Conservation (phyloP, 2,329 filamentous ascomycete genomes). For the Cordyceps farinosa region DNA sequence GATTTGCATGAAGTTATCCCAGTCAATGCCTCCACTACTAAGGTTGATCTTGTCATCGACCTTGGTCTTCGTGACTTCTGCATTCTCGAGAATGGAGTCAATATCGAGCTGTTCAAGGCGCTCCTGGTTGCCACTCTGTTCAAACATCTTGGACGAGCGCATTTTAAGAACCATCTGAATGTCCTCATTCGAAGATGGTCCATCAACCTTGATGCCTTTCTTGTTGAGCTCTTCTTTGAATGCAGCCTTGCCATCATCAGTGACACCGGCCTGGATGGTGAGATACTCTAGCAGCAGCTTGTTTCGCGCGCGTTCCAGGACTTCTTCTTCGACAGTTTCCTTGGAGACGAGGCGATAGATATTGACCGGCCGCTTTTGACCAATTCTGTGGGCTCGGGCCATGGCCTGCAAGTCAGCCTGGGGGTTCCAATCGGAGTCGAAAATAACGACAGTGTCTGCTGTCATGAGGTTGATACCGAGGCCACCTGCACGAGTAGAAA, state of each 20-base stretch:
- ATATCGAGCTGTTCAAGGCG: conserved; percentile 97
- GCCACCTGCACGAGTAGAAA: conserved; percentile 93
- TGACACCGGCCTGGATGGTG: conserved; percentile 94
- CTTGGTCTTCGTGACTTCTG: conserved; percentile 94
- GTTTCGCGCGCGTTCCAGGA: conserved; percentile 91
- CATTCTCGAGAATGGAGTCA: conserved; percentile 93
- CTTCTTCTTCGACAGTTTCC: conserved; percentile 97
- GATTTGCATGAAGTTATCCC: conserved; percentile 96
- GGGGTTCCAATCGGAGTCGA: conserved; percentile 98
- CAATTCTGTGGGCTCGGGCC: conserved; percentile 96
- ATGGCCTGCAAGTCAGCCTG: conserved; percentile 97
- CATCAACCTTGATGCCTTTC: conserved; percentile 68
- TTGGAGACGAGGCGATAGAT: conserved; percentile 97
- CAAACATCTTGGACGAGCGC: conserved; percentile 98
- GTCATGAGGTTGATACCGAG: conserved; percentile 99
- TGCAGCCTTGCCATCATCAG: conserved; percentile 87
- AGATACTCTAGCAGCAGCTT: conserved; percentile 97
- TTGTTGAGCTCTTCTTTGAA: conserved; percentile 72
- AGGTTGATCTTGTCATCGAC: conserved; percentile 88
- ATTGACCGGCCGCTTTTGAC: conserved; percentile 91
- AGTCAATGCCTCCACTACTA: conserved; percentile 77
- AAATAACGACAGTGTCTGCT: conserved; percentile 94
- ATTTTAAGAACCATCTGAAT: conserved; percentile 96
- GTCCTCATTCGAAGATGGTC: conserved; percentile 87
- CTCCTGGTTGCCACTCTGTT: conserved; percentile 93